These are phyloP conservation scores for Boletus semigastroideus DNA, from an alignment of 1,284 basidiomycete genomes.

Conservation along the genomic window DNA sequence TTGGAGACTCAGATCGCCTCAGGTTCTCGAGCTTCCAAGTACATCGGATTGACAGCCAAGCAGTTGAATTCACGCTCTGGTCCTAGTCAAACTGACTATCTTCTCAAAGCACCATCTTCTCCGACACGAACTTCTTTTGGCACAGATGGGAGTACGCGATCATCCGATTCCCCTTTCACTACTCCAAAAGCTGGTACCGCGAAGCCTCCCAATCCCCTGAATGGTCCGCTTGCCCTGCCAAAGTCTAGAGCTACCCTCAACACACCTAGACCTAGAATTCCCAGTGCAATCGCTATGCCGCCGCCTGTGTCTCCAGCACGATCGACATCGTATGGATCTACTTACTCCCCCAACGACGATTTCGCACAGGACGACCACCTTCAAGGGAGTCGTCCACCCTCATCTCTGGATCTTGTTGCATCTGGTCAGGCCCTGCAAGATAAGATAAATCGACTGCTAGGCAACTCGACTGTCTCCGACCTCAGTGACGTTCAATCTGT, in stretches of 20 bases:
- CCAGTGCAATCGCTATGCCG: conserved; percentile 77
- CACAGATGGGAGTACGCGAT: conserved; percentile 14
- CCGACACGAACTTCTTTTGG: conserved; percentile 28
- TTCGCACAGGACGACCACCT: conserved; percentile 13
- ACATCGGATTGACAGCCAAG: conserved; percentile 79
- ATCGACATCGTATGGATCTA: conserved; percentile 34
- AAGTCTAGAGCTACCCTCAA: conserved; percentile 49
- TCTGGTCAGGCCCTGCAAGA: conserved; percentile 50
- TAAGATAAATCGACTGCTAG: conserved; percentile 46
- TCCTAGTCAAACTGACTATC: conserved; percentile 22
- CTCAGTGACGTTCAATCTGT: conserved; percentile 2
- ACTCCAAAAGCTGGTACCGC: conserved; percentile 57
- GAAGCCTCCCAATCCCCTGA: conserved; percentile 39
- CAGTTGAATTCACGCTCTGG: conserved; percentile 58
- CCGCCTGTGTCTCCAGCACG: conserved; percentile 63
- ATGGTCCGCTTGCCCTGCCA: conserved; percentile 38
- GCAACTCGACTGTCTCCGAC: conserved; percentile 27
- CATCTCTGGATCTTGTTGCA: conserved; percentile 39
- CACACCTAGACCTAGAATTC: conserved; percentile 62
- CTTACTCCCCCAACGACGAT: conserved; percentile 34
- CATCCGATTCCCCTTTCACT: conserved; percentile 53
- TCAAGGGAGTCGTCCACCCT: conserved; percentile 20
- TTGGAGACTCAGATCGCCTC: conserved; percentile 59
- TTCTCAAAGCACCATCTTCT: conserved; percentile 25
- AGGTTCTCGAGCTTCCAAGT: conserved; percentile 82